Base-by-base conservation (phyloP, 805 yeast genomes). In the Saccharomyces jurei region DNA sequence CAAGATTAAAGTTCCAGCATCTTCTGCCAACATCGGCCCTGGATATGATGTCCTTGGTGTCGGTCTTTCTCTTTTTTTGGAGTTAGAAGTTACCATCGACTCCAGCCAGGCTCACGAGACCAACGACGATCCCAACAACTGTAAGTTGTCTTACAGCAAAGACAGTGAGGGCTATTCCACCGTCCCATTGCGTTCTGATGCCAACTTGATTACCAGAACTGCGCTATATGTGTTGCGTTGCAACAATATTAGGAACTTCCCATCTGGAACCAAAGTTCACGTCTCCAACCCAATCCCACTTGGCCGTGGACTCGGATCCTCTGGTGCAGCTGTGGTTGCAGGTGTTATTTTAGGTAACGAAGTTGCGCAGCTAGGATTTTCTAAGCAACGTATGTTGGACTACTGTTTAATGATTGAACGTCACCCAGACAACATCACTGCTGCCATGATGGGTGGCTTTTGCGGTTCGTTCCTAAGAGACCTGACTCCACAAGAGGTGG, bases 371-470 rank as follows among this genome's bases (percentile, higher is more conserved):
- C 75, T 92, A 36, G 82, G 81, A 1, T 81, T 90, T 56, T 74
- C 84, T 50, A 91, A 87, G 71, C 84, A 81, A 63, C 79, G 98
- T 63, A 80, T 94, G 83, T 76, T 94, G 63, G 99, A 94, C 71
- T 94, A 87, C 76, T 89, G 97, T 71, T 78, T 94, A 63, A 88
- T 94, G 94, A 91, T 94, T 61, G 99, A 94, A 75, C 84, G 98
- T 69, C 99, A 94, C 66, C 99, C 99, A 36, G 99, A 94, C 73
- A 94, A 94, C 71, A 91, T 94, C 65, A 89, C 97, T 11, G 99
- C 99, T 31, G 96, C 99, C 41, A 89, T 94, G 96, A 86, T 91
- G 84, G 99, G 99, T 56, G 97, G 99, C 1, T 94, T 94, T 70
- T 96, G 91, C 46, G 99, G 99, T 48, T 89, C 97, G 3, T 94